Evolutionary conservation across 2,329 filamentous ascomycete genomes (phyloP).

Genomic region (Fusarium camptoceras): DNA sequence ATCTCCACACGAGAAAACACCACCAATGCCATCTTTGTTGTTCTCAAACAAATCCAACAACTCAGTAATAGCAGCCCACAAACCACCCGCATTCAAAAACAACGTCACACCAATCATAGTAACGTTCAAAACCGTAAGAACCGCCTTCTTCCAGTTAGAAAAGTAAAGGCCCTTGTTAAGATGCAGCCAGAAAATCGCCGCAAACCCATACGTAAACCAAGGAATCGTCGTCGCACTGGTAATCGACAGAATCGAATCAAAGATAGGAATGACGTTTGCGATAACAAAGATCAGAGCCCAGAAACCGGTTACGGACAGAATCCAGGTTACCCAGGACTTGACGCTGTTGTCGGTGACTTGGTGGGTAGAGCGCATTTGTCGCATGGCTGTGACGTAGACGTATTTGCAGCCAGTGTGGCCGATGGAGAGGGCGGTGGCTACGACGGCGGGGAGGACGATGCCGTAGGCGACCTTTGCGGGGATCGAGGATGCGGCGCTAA

Average conservation of each 20-base stretch:
- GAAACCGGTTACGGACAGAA: constrained; percentile 37
- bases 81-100: constrained; percentile 44
- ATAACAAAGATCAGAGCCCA: constrained; percentile 46
- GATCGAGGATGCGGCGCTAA: constrained; percentile 38
- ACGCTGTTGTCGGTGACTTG: constrained; percentile 39
- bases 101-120: constrained; percentile 36
- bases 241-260: constrained; percentile 47
- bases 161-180: constrained; percentile 38
- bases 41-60: constrained; percentile 36
- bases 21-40: constrained; percentile 23
- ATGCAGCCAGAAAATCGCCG: constrained; percentile 44
- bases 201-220: constrained; percentile 46
- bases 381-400: constrained; percentile 36
- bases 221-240: constrained; percentile 43
- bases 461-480: constrained; percentile 47
- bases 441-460: constrained; percentile 41
- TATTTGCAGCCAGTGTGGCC: constrained; percentile 47
- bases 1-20: constrained; percentile 42
- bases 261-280: constrained; percentile 47
- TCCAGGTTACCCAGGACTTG: constrained; percentile 46
- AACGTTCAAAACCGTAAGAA: constrained; percentile 33
- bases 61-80: constrained; percentile 44
- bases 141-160: constrained; percentile 33
- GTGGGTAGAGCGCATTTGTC: constrained; percentile 31
- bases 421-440: constrained; percentile 41